A percentile compares a stretch with the other conserved stretches of the same genome.
Conservation (phyloP, 257 asterid species). For the Nyctanthes arbortristis region DNA sequence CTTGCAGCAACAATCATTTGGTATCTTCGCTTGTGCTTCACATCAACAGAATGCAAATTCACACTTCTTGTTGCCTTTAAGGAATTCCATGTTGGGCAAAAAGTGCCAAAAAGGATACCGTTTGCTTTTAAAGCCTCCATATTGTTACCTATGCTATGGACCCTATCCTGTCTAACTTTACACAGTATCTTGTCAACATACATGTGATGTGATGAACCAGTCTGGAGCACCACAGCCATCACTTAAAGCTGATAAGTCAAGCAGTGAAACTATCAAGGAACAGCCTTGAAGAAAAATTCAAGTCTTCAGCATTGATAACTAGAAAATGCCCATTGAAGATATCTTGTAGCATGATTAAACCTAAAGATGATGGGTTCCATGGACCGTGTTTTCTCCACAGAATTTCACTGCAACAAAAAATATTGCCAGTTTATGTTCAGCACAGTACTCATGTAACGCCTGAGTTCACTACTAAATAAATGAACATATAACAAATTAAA, state of each 20-base stretch:
- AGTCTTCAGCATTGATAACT: conserved; percentile 3
- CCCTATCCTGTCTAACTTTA: conserved; percentile 36
- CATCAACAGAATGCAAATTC: conserved; percentile 33
- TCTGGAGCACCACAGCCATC: conserved; percentile 75
- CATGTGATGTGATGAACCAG: conserved; percentile 55
- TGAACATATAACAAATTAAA: background rate
- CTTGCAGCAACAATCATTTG: conserved; percentile 77
- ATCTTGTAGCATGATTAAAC: background rate
- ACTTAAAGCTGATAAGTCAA: conserved; percentile 42
- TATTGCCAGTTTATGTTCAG: background rate
- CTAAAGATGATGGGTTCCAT: background rate
- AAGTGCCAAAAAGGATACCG: conserved; percentile 38
- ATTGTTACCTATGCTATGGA: conserved; percentile 26
- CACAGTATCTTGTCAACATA: conserved; percentile 40
- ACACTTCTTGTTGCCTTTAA: conserved; percentile 34
- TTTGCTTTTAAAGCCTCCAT: conserved; percentile 43
- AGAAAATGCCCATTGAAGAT: too few relatives aligned
- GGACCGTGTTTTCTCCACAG: background rate
- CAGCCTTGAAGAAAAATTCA: background rate
- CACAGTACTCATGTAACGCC: background rate
- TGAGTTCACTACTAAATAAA: background rate
- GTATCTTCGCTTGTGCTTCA: conserved; percentile 38
- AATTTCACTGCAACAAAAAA: background rate
- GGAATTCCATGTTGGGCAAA: conserved; percentile 42
- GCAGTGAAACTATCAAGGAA: conserved; percentile 10